phyloP scores from a whole-genome alignment of 495 filamentous ascomycete genomes.

The Aspergillus leporis region DNA sequence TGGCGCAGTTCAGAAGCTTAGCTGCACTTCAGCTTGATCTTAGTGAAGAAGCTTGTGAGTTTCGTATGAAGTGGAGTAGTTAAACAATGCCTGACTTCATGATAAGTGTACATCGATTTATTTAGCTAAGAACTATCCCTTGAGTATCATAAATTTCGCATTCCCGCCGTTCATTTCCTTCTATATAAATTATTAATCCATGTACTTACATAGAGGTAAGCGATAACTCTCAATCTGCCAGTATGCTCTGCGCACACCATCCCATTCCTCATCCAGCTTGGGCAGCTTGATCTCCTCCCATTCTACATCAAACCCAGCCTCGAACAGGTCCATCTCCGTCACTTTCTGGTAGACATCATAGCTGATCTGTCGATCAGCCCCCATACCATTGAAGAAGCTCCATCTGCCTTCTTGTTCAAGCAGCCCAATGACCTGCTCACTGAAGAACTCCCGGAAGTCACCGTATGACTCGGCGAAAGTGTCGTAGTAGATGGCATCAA shows the following conservation, averaged over 20 bases:
- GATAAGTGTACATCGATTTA: too few species aligned
- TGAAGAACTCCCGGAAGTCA: slow-evolving; percentile 84
- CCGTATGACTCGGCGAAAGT: slow-evolving; percentile 93
- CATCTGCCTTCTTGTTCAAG: slow-evolving; percentile 74
- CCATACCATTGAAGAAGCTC: slow-evolving; percentile 94
- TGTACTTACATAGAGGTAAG: slow-evolving; percentile 62
- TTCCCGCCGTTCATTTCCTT: too few species aligned
- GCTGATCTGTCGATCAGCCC: slow-evolving; percentile 86
- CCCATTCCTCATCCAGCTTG: slow-evolving; percentile 67
- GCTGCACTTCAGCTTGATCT: too few species aligned
- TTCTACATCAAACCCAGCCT: slow-evolving; percentile 86
- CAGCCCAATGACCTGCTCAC: slow-evolving; percentile 77
- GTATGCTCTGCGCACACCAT: slow-evolving; percentile 82
- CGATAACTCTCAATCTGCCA: slow-evolving; percentile 80
- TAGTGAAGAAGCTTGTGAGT: too few species aligned
- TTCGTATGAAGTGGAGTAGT: too few species aligned
- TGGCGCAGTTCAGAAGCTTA: too few species aligned
- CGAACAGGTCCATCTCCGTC: slow-evolving; percentile 85
- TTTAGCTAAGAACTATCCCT: too few species aligned
- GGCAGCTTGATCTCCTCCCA: slow-evolving; percentile 82
- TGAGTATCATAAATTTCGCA: too few species aligned
- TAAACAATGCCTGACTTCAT: too few species aligned
- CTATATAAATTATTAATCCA: too few species aligned
- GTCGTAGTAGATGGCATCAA: slow-evolving; percentile 96
- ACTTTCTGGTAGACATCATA: slow-evolving; percentile 97